Evolutionary conservation across 177 flowering plant genomes (phyloP).

Genomic region (Tripterygium wilfordii): DNA sequence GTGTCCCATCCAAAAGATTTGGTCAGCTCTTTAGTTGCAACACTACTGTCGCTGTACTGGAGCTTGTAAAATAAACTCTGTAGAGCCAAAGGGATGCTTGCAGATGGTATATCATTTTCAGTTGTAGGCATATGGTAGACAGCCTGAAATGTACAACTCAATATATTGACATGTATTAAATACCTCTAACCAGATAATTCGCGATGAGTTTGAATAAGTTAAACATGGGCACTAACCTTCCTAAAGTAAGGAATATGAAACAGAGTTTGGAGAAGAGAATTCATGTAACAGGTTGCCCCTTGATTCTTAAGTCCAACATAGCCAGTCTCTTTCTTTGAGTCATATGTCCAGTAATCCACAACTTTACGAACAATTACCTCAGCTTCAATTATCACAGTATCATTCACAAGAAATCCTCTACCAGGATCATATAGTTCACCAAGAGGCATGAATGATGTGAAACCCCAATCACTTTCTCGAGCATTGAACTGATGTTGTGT

Average conservation of each 20-base stretch:
- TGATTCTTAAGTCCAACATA: too few relatives aligned
- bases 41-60: conserved; percentile 37
- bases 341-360: conserved; percentile 29
- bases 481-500: conserved; percentile 40
- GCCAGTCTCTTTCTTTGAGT: conserved; percentile 40
- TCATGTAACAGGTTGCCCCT: conserved; percentile 45
- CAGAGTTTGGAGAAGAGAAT: conserved; percentile 35
- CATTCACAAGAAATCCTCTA: conserved; percentile 38
- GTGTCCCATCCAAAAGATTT: conserved; percentile 65
- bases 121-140: too few relatives aligned
- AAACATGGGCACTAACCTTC: conserved; percentile 18
- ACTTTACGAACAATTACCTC: too few relatives aligned
- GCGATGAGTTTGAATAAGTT: background rate
- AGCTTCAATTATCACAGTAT: conserved; percentile 24
- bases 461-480: conserved; percentile 43
- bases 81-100: conserved; percentile 47
- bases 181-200: background rate
- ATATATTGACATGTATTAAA: background rate
- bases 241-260: conserved; percentile 39
- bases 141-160: conserved; percentile 18
- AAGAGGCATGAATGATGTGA: conserved; percentile 41
- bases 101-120: conserved; percentile 44
- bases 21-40: conserved; percentile 50
- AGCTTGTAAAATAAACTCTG: too few relatives aligned
- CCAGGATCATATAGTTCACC: conserved; percentile 29